Conservation (phyloP, 2,329 filamentous ascomycete genomes). For the Zelopaecilomyces penicillatus region DNA sequence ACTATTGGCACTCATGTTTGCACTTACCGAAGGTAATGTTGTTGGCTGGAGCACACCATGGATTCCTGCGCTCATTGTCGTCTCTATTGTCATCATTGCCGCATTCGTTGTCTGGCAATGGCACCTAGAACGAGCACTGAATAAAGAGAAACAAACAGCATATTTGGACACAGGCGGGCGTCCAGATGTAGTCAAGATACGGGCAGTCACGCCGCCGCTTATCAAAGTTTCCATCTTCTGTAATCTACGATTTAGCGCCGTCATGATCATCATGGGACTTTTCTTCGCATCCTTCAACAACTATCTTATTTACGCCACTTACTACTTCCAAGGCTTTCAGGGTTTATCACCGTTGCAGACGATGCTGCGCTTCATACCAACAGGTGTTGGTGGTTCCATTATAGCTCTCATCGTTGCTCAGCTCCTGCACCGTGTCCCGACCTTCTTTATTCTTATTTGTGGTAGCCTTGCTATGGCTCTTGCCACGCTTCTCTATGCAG, state of each 20-base stretch:
- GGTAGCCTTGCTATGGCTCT: constrained; percentile 49
- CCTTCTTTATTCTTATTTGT: constrained; percentile 47
- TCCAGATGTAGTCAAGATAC: background rate
- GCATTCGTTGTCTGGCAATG: constrained; percentile 55
- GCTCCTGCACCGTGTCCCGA: constrained; percentile 49
- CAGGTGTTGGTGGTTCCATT: constrained; percentile 50
- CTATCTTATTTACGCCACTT: constrained; percentile 59
- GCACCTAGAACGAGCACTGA: constrained; percentile 22
- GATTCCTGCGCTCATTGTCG: constrained; percentile 50
- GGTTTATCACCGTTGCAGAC: constrained; percentile 55
- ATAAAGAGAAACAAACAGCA: background rate
- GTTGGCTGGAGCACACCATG: constrained; percentile 59
- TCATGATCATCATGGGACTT: constrained; percentile 55
- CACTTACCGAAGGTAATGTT: constrained; percentile 60
- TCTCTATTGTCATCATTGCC: constrained; percentile 47
- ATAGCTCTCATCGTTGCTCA: constrained; percentile 47
- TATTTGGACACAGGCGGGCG: background rate
- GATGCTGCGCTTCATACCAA: constrained; percentile 60
- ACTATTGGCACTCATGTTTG: constrained; percentile 55
- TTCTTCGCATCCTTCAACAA: constrained; percentile 64
- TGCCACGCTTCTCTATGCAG: constrained; percentile 52
- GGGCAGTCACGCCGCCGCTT: constrained; percentile 36
- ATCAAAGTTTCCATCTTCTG: constrained; percentile 59
- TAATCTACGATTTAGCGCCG: constrained; percentile 50
- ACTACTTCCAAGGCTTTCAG: constrained; percentile 62